Percentiles rank a stretch among this genome's conserved stretches.
Evolutionary conservation across 1,284 basidiomycete genomes (phyloP).

Genomic region (Takashimella koratensis): DNA sequence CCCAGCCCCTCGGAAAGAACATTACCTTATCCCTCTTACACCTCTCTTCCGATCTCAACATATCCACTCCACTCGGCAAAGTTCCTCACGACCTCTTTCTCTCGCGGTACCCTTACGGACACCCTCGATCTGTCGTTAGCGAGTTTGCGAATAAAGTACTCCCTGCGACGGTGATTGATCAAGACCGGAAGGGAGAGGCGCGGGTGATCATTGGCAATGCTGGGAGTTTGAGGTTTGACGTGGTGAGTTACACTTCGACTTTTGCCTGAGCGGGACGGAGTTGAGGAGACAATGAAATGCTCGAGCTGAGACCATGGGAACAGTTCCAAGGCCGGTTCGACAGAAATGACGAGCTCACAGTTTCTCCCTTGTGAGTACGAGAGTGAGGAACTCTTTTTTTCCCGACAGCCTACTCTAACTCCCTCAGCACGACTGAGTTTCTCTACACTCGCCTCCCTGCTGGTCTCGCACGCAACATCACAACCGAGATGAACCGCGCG

Average conservation of each 20-base stretch:
- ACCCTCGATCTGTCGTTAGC: constrained; percentile 60
- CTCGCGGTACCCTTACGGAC: constrained; percentile 62
- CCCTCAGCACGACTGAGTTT: constrained; percentile 33
- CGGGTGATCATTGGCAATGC: constrained; percentile 69
- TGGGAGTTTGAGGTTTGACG: constrained; percentile 69
- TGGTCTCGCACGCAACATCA: constrained; percentile 34
- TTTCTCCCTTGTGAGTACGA: constrained; percentile 59
- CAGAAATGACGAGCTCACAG: constrained; percentile 71
- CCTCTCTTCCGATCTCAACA: constrained; percentile 34
- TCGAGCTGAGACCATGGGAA: not conserved
- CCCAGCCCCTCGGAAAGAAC: constrained; percentile 34
- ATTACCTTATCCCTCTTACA: constrained; percentile 30
- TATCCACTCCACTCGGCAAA: constrained; percentile 56
- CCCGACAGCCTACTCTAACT: not conserved
- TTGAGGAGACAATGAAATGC: not conserved
- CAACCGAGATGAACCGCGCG: constrained; percentile 42
- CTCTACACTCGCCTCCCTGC: constrained; percentile 35
- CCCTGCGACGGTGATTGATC: constrained; percentile 29
- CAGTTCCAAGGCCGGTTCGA: constrained; percentile 62
- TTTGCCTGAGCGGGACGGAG: not conserved
- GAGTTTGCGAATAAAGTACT: constrained; percentile 60
- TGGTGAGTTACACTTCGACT: constrained; percentile 49
- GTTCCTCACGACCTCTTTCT: constrained; percentile 71
- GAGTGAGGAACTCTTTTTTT: not conserved
- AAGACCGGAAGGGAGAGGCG: constrained; percentile 19